Percentiles rank a stretch among this genome's conserved stretches.
Evolutionary conservation across 2,329 filamentous ascomycete species (phyloP).

Genomic region (Botrytis fabae): DNA sequence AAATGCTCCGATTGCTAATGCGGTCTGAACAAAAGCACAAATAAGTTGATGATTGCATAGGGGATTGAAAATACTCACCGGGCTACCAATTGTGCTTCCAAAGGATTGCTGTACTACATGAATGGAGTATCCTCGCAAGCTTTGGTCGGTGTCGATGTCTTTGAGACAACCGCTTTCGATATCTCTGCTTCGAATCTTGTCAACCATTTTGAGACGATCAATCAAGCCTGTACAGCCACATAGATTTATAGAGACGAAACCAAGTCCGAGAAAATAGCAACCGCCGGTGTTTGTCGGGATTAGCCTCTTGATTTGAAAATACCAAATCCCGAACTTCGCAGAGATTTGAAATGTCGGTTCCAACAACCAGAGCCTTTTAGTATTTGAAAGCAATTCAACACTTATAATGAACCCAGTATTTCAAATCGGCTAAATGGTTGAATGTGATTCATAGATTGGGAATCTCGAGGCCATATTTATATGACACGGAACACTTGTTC

Average conservation of each 20-base stretch:
- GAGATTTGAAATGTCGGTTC: background rate
- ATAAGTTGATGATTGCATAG: background rate
- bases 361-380: background rate
- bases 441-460: background rate
- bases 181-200: background rate
- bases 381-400: background rate
- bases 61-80: background rate
- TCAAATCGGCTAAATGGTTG: background rate
- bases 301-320: background rate
- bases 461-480: background rate
- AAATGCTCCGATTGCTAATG: constrained; percentile 54
- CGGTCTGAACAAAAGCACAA: constrained; percentile 41
- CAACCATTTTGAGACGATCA: background rate
- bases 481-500: background rate
- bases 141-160: background rate
- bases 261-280: background rate
- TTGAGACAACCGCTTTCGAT: background rate
- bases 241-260: background rate
- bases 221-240: background rate
- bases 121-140: background rate
- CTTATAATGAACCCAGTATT: background rate
- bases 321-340: background rate
- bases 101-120: constrained; percentile 2
- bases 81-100: background rate
- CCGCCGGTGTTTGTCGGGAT: background rate